Evolutionary conservation across 805 yeast genomes (phyloP).

Genomic region (Nakazawaea sp.): DNA sequence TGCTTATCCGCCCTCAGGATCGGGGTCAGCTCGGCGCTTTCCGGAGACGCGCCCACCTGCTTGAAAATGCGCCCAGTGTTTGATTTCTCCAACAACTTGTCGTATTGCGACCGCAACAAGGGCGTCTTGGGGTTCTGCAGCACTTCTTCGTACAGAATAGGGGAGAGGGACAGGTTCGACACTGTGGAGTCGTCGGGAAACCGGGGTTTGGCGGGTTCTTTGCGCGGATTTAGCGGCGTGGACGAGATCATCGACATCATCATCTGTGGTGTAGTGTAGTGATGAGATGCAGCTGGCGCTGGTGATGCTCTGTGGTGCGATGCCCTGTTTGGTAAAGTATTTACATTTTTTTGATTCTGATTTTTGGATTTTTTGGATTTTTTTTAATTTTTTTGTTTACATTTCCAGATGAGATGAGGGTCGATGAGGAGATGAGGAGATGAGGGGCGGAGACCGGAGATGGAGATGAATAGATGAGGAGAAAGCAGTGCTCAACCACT

Average conservation of each 20-base stretch:
- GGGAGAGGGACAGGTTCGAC: background rate
- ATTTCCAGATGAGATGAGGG: too few species aligned
- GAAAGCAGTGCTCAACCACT: too few species aligned
- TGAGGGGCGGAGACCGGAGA: too few species aligned
- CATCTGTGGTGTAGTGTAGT: too few species aligned
- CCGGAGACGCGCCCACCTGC: background rate
- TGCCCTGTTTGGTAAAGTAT: too few species aligned
- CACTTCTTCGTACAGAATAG: conserved; percentile 4
- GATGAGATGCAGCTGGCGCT: too few species aligned
- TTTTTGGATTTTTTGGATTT: too few species aligned
- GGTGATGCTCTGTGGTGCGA: too few species aligned
- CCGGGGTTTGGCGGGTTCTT: background rate
- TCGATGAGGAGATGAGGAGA: too few species aligned
- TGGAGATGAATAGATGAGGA: conserved; percentile 1
- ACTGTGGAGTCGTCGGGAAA: background rate
- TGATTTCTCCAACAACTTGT: background rate
- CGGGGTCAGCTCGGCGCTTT: background rate
- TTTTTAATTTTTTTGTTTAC: background rate
- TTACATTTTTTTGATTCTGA: too few species aligned
- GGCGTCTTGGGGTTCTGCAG: conserved; percentile 1
- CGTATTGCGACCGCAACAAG: background rate
- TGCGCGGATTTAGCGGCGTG: conserved; percentile 1
- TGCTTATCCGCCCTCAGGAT: background rate
- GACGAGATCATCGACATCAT: conserved; percentile 10
- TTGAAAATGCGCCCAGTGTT: background rate